phyloP scores from a whole-genome alignment of 1,284 basidiomycete genomes.

The Ceratobasidium sp. region DNA sequence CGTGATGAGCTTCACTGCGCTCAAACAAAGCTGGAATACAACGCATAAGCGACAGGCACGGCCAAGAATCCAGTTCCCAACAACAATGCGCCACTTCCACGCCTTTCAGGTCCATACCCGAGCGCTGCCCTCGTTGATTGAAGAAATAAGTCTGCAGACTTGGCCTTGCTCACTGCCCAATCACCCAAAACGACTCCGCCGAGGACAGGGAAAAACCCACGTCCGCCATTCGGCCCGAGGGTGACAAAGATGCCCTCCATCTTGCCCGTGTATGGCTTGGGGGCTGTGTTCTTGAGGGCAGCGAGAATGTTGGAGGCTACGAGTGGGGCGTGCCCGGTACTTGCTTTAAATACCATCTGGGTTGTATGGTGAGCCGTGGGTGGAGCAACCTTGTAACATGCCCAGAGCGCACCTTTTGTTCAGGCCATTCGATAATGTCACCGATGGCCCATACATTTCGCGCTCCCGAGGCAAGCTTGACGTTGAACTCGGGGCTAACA shows the following conservation, averaged over 20 bases:
- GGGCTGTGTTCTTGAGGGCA: constrained; percentile 1
- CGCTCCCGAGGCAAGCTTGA: constrained; percentile 33
- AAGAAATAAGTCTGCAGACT: constrained; percentile 36
- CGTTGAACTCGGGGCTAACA: constrained; percentile 35
- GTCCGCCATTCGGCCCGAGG: constrained; percentile 18
- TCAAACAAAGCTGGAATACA: background rate
- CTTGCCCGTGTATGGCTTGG: background rate
- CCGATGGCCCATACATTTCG: constrained; percentile 39
- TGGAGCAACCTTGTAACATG: background rate
- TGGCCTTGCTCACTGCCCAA: constrained; percentile 26
- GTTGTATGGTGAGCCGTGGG: background rate
- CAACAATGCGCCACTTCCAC: background rate
- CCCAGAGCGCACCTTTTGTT: constrained; percentile 27
- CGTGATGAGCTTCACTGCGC: background rate
- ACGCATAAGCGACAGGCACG: background rate
- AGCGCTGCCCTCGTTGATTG: background rate
- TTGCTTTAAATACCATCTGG: constrained; percentile 28
- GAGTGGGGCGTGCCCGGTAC: constrained; percentile 11
- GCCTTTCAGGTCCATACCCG: background rate
- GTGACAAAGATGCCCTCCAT: constrained; percentile 8
- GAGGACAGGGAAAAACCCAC: constrained; percentile 22
- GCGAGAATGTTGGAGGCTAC: constrained; percentile 34
- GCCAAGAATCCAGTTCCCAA: background rate
- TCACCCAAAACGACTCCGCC: constrained; percentile 38
- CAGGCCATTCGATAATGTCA: constrained; percentile 40